phyloP scores from a whole-genome alignment of 1,284 basidiomycete genomes.

The Leccinum holopus region DNA sequence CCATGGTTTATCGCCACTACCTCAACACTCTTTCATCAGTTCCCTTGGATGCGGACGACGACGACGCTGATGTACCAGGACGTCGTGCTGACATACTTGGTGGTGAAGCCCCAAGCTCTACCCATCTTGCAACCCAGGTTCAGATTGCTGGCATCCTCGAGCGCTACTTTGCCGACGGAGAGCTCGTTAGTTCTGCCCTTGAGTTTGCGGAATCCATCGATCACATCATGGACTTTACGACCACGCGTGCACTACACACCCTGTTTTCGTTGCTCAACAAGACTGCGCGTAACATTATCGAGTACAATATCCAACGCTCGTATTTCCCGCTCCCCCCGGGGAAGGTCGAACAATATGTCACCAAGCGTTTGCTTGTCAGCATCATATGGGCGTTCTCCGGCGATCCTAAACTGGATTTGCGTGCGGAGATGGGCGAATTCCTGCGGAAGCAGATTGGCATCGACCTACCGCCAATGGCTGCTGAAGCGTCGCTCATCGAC shows the following conservation, averaged over 20 bases:
- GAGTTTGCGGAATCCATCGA: slow-evolving; percentile 79
- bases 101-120: slow-evolving; percentile 53
- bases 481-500: slow-evolving; percentile 89
- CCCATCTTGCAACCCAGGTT: slow-evolving; percentile 77
- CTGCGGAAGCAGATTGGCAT: slow-evolving; percentile 84
- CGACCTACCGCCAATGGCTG: slow-evolving; percentile 76
- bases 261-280: slow-evolving; percentile 98
- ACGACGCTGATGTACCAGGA: slow-evolving; percentile 58
- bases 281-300: slow-evolving; percentile 88
- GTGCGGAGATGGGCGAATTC: slow-evolving; percentile 90
- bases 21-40: slow-evolving; percentile 74
- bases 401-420: slow-evolving; percentile 87
- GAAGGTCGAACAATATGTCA: slow-evolving; percentile 87
- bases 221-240: slow-evolving; percentile 99
- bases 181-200: slow-evolving; percentile 80
- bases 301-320: slow-evolving; percentile 92
- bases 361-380: slow-evolving; percentile 87
- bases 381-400: slow-evolving; percentile 99
- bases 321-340: slow-evolving; percentile 91
- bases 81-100: slow-evolving; percentile 57
- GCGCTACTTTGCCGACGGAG: slow-evolving; percentile 80
- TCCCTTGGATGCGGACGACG: slow-evolving; percentile 89
- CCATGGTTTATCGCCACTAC: slow-evolving; percentile 92
- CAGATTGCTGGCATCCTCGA: slow-evolving; percentile 78
- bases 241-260: slow-evolving; percentile 89